Percentiles rank a stretch among this genome's conserved stretches.
phyloP scores from a whole-genome alignment of 228 moss, liverwort and hornwort genomes.

The Sphagnum fallax region DNA sequence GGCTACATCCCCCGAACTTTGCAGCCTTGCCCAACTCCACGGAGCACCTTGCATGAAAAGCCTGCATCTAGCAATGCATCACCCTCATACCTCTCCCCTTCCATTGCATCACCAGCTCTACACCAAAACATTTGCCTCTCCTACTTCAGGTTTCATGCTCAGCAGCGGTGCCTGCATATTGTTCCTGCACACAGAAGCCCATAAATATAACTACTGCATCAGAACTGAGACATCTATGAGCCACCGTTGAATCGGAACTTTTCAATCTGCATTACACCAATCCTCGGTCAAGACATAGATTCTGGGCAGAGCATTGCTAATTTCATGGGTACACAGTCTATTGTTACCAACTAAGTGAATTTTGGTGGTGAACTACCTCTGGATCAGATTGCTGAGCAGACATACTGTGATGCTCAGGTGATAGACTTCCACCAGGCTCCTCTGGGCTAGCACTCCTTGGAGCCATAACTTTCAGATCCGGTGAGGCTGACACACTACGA shows the following conservation, averaged over 20 bases:
- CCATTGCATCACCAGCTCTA: constrained; percentile 44
- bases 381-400: constrained; percentile 62
- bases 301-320: no score
- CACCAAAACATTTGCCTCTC: background rate
- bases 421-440: constrained; percentile 47
- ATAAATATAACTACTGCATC: no score
- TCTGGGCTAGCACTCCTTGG: constrained; percentile 43
- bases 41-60: constrained; percentile 25
- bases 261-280: no score
- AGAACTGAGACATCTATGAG: no score
- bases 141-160: no score
- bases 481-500: constrained; percentile 51
- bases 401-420: constrained; percentile 67
- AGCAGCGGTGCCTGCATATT: no score
- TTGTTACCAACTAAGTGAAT: no score
- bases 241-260: no score
- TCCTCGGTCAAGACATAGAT: no score
- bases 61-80: constrained; percentile 30
- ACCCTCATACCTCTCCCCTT: constrained; percentile 20
- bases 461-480: constrained; percentile 8
- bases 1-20: constrained; percentile 53
- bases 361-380: no score
- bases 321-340: no score
- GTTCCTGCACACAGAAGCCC: no score
- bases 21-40: constrained; percentile 46